Conservation (phyloP, 345 rosid species). For the Heritiera littoralis region DNA sequence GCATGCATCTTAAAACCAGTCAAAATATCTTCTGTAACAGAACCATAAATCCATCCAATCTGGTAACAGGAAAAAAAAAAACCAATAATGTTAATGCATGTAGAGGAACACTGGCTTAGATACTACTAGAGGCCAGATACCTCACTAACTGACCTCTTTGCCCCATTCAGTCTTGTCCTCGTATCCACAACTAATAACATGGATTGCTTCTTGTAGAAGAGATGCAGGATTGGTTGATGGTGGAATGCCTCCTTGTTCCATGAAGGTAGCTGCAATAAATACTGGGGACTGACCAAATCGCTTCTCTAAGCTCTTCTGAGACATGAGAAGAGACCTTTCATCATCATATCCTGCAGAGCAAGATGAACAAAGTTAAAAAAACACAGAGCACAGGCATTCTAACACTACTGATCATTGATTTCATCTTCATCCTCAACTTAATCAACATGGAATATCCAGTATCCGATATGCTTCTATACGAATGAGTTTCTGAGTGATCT, state of each 20-base stretch:
- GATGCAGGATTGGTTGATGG: slow-evolving; percentile 94
- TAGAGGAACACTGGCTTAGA: slow-evolving; percentile 3
- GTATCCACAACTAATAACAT: slow-evolving; percentile 98
- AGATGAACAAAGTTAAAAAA: slow-evolving; percentile 14
- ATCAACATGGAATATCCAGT: slow-evolving; percentile 1
- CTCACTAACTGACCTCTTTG: slow-evolving; percentile 67
- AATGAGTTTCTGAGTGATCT: background rate
- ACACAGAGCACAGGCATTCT: background rate
- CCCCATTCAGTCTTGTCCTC: slow-evolving; percentile 99
- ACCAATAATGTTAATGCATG: slow-evolving; percentile 9
- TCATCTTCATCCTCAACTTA: background rate
- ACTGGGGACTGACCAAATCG: slow-evolving; percentile 99
- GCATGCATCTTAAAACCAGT: slow-evolving; percentile 99
- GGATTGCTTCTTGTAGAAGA: slow-evolving; percentile 95
- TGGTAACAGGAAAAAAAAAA: slow-evolving; percentile 29
- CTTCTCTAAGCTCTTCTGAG: slow-evolving; percentile 96
- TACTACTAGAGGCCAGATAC: slow-evolving; percentile 9
- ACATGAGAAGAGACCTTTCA: slow-evolving; percentile 96
- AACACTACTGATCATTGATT: background rate
- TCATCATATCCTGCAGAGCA: slow-evolving; percentile 91
- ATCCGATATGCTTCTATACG: background rate
- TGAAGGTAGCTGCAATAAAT: slow-evolving; percentile 95
- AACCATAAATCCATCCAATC: slow-evolving; percentile 99
- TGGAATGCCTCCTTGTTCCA: slow-evolving; percentile 98
- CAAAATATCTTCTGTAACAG: slow-evolving; percentile 98